Base-by-base conservation (phyloP, 495 filamentous ascomycete species). In the Glutinoglossum americanum region DNA sequence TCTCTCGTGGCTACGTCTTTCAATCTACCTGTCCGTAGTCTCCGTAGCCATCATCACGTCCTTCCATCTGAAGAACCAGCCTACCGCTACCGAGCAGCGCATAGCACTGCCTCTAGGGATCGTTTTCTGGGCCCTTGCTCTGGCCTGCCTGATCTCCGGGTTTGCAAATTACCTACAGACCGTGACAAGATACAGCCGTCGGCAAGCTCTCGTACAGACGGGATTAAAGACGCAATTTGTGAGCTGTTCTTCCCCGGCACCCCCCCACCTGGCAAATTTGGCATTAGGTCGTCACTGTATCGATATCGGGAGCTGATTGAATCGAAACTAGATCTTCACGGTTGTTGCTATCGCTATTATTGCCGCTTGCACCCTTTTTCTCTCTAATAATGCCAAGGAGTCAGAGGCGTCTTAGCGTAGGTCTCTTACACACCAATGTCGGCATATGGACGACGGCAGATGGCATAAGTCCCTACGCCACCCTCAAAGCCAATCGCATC, bases 141-240 rank as follows among this genome's bases (percentile, higher is more conserved):
- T 96, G 1, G 74, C 77, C 6, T 94, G 86, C 63, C 68, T 97
- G 33, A 72, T 71, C 8, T 80, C 80, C 25, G 92, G 92, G 0
- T 72, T 93, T 45, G 82, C 80, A 0, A 96, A 94, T 64, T 98
- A 98, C 65, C 75, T 92, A 51, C 82, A 78, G 62, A 89, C 89
- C 1, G 82, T 97, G n/a, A 83, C 76, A 58, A 83, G 85, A 65
- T 98, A 93, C 67, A 81, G 80, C 59, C 73, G 78, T 37, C 78
- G 82, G 61, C 72, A 74, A 27, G 92, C 92, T 0, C 73, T 98
- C 57, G 92, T 97, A 37, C 92, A 98, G 70, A 85, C 80, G 53
- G 92, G 92, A 33, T 90, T 85, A 82, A 94, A 88, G 71, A 96
- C 92, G 37, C 89, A 95, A 67, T 65, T 79, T 25, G 84, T 88